Base-by-base conservation (phyloP, 2,329 filamentous ascomycete genomes). In the Leptographium wingfieldii region DNA sequence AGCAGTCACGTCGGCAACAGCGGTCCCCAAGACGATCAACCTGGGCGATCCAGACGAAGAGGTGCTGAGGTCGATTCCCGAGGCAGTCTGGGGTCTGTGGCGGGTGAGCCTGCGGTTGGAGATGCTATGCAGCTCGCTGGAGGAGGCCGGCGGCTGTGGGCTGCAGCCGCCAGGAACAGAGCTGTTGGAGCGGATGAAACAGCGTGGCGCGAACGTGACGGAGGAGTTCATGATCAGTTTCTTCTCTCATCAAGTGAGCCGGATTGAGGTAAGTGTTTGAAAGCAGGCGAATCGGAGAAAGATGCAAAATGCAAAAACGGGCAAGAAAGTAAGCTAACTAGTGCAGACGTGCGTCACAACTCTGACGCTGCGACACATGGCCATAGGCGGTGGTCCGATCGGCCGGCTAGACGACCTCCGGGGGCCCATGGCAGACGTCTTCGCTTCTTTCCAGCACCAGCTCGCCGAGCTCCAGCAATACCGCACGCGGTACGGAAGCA, bases 211-310 rank as follows among this genome's bases (percentile, higher is more conserved):
- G 12, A 91, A 96, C 70, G 83, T 96, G 59, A 90, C 92, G 33
- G 94, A 97, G 76, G 80, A 83, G 58, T 92, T 95, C 72, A 76
- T 97, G 72, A 74, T 95, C 60, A 91, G 90, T 68, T 90, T 99
- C 68, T 81, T 97, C 71, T 92, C 95, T 70, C 92, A 97, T 70
- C 91, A 96, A 79, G 88, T 99, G 66, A 92, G 88, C 70, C 84
- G 94, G 68, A 95, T 99, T 70, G 94, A 99, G 84, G 91, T 95
- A 35, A 40, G 38, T 3, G 33, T 22, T 6, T 6, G 77, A 73
- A 86, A 74, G 40, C 58, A 55, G 35, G 29, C 5, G 4, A 9
- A 7, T 12, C 9, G n/a, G 16, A n/a, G 7, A 22, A n/a, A 7
- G 52, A 40, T 3, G 35, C 3, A 22, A n/a, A 4, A 55, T 6